Evolutionary conservation across 129 eudicot genomes (phyloP), one percentile per base, ranked within the genome.

Genomic region (Artemisia tridentata): DNA sequence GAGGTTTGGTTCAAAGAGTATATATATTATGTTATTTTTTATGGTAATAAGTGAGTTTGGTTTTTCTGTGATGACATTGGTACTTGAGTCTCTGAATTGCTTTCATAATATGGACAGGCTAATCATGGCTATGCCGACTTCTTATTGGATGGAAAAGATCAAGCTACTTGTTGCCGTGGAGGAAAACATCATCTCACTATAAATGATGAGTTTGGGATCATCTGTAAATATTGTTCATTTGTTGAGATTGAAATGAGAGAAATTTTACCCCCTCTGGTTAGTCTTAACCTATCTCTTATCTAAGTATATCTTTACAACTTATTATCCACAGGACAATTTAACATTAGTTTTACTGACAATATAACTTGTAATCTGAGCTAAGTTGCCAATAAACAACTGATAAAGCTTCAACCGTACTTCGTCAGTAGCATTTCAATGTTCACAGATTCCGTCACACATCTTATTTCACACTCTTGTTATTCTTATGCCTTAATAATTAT

Each of bases 131-230:
- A 75, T 60, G 50, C 61, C 21, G 38, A 25, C 19, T 29, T 41
- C 11, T 27, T 45, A 15, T 57, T 43, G 62, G 60, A 54, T 43
- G 82, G 50, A 27, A 58, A 13, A 12, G 66, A 45, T 49, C 82
- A 66, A 81, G 74, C 63, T 23, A 67, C 72, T 7, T 63, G 75
- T 3, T 89, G 96, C 53, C 75, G 23, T 0, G 47, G 31, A 65
- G 90, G 92, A 31, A 63, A 77, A 17, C 96, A 89, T 60, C 72
- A 62, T 19, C 77, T 66, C 51, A 48, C 59, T 27, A 72, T 82
- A 15, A 88, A 84, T 60, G 96, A 89, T 56, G 80, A 80, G 20
- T 84, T 78, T 72, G 96, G 96, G 38, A 49, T 89, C 20, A 54
- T 69, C 29, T 89, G 96, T 78, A 82, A 64, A 72, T 75, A 61